Percentiles rank a stretch among this genome's conserved stretches.
Evolutionary conservation across 179 eudicot genomes (phyloP).

Genomic region (Pouteria campechiana): DNA sequence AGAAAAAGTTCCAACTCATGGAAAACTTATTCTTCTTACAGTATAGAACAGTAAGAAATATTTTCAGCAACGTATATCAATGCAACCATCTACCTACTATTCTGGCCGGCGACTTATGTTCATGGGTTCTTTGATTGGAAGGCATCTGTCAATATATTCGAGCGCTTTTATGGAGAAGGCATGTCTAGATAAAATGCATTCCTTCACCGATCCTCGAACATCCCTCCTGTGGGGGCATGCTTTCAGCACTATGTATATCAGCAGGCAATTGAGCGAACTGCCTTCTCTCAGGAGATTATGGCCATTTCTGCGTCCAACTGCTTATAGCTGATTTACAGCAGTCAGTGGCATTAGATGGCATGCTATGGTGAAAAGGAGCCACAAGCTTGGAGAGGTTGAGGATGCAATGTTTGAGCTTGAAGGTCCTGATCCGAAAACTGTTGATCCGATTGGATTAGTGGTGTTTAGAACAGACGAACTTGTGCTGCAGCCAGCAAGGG

Average conservation of each 20-base stretch:
- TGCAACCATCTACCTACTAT: neutral
- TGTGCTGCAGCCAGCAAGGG: no score
- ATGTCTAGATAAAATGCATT: constrained; percentile 12
- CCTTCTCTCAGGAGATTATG: constrained; percentile 17
- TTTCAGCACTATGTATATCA: constrained; percentile 14
- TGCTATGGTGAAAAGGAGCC: constrained; percentile 29
- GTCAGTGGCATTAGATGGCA: constrained; percentile 30
- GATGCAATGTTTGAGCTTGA: constrained; percentile 57
- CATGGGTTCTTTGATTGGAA: constrained; percentile 12
- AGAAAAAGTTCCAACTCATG: no score
- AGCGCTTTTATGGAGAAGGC: constrained; percentile 9
- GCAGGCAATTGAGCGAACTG: constrained; percentile 9
- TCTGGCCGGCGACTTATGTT: constrained; percentile 1
- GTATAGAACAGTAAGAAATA: no score
- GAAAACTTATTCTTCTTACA: no score
- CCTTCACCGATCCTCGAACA: constrained; percentile 14
- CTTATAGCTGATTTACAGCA: constrained; percentile 26
- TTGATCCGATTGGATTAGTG: constrained; percentile 50
- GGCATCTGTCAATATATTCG: no score
- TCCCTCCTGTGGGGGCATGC: constrained; percentile 4
- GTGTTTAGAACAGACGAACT: constrained; percentile 30
- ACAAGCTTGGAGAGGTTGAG: constrained; percentile 12
- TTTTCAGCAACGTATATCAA: neutral
- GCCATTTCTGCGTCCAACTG: constrained; percentile 9
- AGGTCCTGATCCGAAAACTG: constrained; percentile 46